Percentiles rank a stretch among this genome's conserved stretches.
phyloP scores from a whole-genome alignment of 2,329 filamentous ascomycete genomes.

The Cephalotrichum gorgonifer region DNA sequence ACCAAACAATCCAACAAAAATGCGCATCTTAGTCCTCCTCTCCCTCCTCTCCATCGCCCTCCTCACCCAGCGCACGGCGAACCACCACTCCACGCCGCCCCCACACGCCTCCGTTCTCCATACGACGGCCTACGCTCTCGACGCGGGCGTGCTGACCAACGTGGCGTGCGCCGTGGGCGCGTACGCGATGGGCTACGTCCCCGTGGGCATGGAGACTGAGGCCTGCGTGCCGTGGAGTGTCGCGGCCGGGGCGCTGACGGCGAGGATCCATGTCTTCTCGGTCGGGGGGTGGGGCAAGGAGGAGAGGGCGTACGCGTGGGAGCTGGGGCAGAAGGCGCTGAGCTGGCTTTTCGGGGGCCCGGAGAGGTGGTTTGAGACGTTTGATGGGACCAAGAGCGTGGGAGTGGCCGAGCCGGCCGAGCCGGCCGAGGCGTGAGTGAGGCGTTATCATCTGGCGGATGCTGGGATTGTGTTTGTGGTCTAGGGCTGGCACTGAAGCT shows the following conservation, averaged over 20 bases:
- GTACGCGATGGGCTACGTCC: neutral
- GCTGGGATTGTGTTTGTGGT: no score
- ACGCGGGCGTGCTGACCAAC: neutral
- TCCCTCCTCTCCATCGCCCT: slow-evolving; percentile 1
- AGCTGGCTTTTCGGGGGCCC: slow-evolving; percentile 3
- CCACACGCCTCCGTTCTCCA: neutral
- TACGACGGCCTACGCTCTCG: slow-evolving; percentile 1
- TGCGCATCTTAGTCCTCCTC: slow-evolving; percentile 4
- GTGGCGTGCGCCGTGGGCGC: slow-evolving; percentile 1
- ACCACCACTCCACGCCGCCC: neutral
- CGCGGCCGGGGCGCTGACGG: neutral
- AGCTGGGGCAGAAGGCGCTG: neutral
- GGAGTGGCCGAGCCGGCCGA: neutral
- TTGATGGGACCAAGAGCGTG: neutral
- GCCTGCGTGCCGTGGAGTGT: slow-evolving; percentile 5
- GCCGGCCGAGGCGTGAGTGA: neutral
- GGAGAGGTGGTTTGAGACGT: slow-evolving; percentile 5
- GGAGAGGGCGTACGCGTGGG: slow-evolving; percentile 1
- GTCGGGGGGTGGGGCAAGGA: neutral
- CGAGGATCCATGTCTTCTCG: neutral
- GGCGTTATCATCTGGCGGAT: neutral
- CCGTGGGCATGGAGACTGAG: slow-evolving; percentile 4
- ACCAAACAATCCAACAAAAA: neutral
- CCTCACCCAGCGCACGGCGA: slow-evolving; percentile 3
- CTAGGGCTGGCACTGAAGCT: no score